Conservation (phyloP, 2,329 filamentous ascomycete genomes). For the Penicillium sp. region DNA sequence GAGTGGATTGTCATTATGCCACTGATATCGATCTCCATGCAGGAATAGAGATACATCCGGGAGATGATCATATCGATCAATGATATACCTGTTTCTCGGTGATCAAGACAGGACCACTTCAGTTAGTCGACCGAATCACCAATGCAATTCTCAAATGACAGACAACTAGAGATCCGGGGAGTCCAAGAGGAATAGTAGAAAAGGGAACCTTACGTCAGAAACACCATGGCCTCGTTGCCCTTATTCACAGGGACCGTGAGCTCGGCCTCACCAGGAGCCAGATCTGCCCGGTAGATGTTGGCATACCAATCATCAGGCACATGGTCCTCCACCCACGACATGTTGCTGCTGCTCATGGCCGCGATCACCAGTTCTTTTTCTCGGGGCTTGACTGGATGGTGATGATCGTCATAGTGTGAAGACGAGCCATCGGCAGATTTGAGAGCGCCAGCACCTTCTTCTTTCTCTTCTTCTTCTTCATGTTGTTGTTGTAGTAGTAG, state of each 20-base stretch:
- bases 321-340: conserved; percentile 19
- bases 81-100: conserved; percentile 13
- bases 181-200: neutral
- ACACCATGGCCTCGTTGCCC: conserved; percentile 47
- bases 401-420: too few species aligned
- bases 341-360: conserved; percentile 16
- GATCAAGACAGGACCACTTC: too few species aligned
- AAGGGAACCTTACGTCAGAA: conserved; percentile 37
- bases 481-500: neutral
- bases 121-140: too few species aligned
- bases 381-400: neutral
- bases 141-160: too few species aligned
- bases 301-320: conserved; percentile 11
- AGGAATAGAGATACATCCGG: conserved; percentile 39
- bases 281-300: conserved; percentile 41
- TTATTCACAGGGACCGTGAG: conserved; percentile 44
- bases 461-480: neutral
- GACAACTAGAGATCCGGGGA: too few species aligned
- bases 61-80: conserved; percentile 32
- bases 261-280: conserved; percentile 23
- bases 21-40: conserved; percentile 40
- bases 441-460: too few species aligned
- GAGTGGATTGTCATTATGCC: conserved; percentile 31
- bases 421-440: too few species aligned
- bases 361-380: conserved; percentile 19